These are phyloP conservation scores for Eimeria praecox DNA, from an alignment of 169 alveolate species.

Conservation along the genomic window DNA sequence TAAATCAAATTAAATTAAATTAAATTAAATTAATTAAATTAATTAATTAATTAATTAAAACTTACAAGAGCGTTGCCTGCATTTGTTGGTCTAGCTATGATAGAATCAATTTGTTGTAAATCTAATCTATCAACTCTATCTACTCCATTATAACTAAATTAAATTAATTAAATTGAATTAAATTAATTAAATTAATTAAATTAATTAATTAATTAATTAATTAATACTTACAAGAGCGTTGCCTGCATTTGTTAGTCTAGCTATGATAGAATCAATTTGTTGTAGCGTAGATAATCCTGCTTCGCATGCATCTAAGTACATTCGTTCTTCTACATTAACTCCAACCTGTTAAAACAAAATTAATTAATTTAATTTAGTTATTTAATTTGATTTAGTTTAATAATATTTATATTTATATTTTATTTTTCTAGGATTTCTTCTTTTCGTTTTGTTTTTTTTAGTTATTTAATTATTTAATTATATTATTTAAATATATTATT, in stretches of 20 bases:
- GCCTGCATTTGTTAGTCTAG: slow-evolving; percentile 89
- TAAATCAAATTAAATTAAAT: too few relatives aligned
- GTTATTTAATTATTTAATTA: too few relatives aligned
- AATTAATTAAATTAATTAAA: background rate
- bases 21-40: too few relatives aligned
- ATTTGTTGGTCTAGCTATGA: too few relatives aligned
- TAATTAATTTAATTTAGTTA: background rate
- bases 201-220: too few relatives aligned
- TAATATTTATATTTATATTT: background rate
- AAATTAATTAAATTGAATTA: background rate
- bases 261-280: slow-evolving; percentile 86
- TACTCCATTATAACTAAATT: background rate
- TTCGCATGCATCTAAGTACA: slow-evolving; percentile 88
- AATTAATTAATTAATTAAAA: too few relatives aligned
- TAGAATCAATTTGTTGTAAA: background rate
- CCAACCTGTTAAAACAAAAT: slow-evolving; percentile 50
- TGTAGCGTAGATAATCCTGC: slow-evolving; percentile 89
- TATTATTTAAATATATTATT: too few relatives aligned
- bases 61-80: background rate
- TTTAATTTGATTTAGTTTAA: background rate
- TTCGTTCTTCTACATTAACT: slow-evolving; percentile 84
- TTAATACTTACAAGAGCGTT: slow-evolving; percentile 78
- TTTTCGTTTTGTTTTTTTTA: slow-evolving; percentile 57
- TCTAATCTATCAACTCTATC: too few relatives aligned
- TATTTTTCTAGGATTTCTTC: slow-evolving; percentile 27